Percentiles rank a stretch among this genome's conserved stretches.
These are phyloP conservation scores for Volvox reticuliferus DNA, from an alignment of 139 green algal species.

Conservation along the genomic window DNA sequence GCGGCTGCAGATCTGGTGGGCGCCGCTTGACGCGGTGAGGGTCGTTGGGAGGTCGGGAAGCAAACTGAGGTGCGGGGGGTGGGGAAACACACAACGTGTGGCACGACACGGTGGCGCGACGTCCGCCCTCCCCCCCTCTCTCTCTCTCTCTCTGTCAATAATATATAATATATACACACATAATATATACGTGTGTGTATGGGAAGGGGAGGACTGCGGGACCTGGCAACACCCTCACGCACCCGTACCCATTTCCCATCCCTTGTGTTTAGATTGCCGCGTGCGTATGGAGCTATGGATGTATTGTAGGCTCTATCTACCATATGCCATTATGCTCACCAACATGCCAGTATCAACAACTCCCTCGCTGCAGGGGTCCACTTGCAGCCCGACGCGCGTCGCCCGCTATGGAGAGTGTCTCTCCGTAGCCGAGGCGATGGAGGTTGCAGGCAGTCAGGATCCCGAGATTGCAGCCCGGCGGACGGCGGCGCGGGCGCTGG, in stretches of 20 bases:
- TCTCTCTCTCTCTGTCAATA: too few relatives aligned
- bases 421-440: neutral
- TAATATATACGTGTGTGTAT: neutral
- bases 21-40: slow-evolving; percentile 3
- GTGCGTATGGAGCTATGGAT: neutral
- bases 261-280: neutral
- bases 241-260: too few relatives aligned
- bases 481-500: slow-evolving; percentile 13
- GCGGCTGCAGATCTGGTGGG: slow-evolving; percentile 25
- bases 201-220: neutral
- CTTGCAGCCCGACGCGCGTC: neutral
- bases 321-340: too few relatives aligned
- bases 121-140: too few relatives aligned
- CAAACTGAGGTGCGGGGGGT: neutral
- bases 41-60: neutral
- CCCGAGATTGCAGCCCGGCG: neutral
- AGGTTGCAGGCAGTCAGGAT: neutral
- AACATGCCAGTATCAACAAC: too few relatives aligned
- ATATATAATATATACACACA: neutral
- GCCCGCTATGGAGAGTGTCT: slow-evolving; percentile 21
- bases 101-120: neutral
- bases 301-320: neutral
- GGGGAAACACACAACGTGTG: neutral
- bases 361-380: neutral
- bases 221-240: too few relatives aligned